Evolutionary conservation across 2,329 filamentous ascomycete species (phyloP).

Genomic region (Ceratocystis ficicola): DNA sequence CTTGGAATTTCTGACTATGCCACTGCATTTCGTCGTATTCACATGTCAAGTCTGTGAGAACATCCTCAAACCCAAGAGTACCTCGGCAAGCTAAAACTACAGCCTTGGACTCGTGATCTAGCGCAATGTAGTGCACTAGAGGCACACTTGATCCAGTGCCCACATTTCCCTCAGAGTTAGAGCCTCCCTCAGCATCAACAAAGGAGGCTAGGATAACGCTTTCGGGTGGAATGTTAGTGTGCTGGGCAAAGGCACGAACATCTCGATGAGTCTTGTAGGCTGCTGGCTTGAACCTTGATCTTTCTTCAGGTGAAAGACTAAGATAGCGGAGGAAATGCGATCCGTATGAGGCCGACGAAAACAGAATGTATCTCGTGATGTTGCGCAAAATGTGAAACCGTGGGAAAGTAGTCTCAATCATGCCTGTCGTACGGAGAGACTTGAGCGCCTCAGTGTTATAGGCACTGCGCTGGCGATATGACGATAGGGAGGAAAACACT

Average conservation of each 20-base stretch:
- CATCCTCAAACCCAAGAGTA: constrained; percentile 61
- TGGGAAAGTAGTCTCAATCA: constrained; percentile 48
- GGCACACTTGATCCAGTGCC: constrained; percentile 48
- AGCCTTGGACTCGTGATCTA: constrained; percentile 59
- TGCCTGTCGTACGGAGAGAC: constrained; percentile 40
- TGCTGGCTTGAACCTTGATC: constrained; percentile 30
- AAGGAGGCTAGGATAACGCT: constrained; percentile 58
- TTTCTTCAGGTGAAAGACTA: constrained; percentile 43
- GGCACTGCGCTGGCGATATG: constrained; percentile 38
- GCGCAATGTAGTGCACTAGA: constrained; percentile 59
- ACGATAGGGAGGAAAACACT: constrained; percentile 32
- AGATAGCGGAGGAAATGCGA: constrained; percentile 51
- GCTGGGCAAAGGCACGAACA: constrained; percentile 50
- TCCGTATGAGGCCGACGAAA: constrained; percentile 55
- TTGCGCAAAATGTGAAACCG: constrained; percentile 47
- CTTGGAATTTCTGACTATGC: constrained; percentile 53
- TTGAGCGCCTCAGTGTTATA: constrained; percentile 40
- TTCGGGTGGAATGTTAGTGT: constrained; percentile 45
- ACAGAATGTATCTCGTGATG: constrained; percentile 52
- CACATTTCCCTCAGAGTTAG: constrained; percentile 51
- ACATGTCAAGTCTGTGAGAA: constrained; percentile 61
- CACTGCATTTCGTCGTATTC: constrained; percentile 56
- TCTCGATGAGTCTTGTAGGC: constrained; percentile 45
- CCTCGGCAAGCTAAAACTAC: constrained; percentile 62
- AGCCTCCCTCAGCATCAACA: constrained; percentile 55